Conservation (phyloP, 352 stramenopile species). For the Globisporangium perplexum region DNA sequence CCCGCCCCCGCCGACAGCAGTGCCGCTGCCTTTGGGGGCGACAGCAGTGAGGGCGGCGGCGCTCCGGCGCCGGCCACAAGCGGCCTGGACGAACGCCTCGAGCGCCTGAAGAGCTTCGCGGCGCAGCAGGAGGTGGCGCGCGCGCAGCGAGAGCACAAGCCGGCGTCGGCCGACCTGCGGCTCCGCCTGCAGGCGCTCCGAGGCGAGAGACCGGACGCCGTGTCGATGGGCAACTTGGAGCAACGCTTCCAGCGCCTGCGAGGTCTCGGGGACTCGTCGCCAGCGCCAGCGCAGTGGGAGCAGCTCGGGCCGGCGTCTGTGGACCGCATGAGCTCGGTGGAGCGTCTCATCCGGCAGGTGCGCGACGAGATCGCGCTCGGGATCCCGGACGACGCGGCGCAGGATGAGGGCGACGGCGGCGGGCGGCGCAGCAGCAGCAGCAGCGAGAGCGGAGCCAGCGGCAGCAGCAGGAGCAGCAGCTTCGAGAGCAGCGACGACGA, state of each 20-base stretch:
- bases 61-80: conserved; percentile 2
- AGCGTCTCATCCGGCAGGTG: conserved; percentile 52
- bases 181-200: conserved; percentile 46
- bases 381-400: conserved; percentile 28
- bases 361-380: conserved; percentile 55
- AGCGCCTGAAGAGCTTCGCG: conserved; percentile 36
- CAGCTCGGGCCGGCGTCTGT: background rate
- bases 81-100: conserved; percentile 26
- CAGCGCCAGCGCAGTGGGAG: background rate
- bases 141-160: conserved; percentile 10
- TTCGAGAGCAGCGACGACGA: conserved; percentile 3
- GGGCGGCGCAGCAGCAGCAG: conserved; percentile 13
- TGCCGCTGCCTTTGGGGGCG: background rate
- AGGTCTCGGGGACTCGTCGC: background rate
- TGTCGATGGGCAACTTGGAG: conserved; percentile 20
- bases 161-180: conserved; percentile 17
- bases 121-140: conserved; percentile 12
- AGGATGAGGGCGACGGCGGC: conserved; percentile 13
- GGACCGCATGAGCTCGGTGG: conserved; percentile 19
- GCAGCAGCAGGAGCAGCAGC: conserved; percentile 4
- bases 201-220: conserved; percentile 23
- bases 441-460: conserved; percentile 8
- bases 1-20: background rate
- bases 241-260: conserved; percentile 38
- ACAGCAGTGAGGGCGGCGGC: background rate